Percentiles rank a stretch among this genome's conserved stretches.
These are phyloP conservation scores for Lentinula raphanica DNA, from an alignment of 768 basidiomycete genomes.

Conservation along the genomic window DNA sequence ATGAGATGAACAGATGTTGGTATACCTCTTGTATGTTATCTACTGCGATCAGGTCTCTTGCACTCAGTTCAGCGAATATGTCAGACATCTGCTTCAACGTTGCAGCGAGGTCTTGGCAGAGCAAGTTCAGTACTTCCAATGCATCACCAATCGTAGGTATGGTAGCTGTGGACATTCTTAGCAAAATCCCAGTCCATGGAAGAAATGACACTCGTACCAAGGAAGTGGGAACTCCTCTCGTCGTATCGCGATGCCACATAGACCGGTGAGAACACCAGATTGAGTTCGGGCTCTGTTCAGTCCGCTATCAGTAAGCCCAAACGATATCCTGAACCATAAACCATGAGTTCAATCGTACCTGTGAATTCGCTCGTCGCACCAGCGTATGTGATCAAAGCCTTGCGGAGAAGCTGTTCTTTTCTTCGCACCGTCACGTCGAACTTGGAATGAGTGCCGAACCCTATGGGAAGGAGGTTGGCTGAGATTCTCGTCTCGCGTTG, in stretches of 20 bases:
- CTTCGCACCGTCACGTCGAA: conserved; percentile 55
- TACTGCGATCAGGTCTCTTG: conserved; percentile 64
- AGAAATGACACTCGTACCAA: conserved; percentile 35
- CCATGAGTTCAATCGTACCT: conserved; percentile 28
- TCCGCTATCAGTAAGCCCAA: neutral
- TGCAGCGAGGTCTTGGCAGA: conserved; percentile 56
- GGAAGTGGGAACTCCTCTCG: conserved; percentile 52
- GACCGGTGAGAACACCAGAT: conserved; percentile 64
- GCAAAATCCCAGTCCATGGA: neutral
- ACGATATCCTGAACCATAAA: neutral
- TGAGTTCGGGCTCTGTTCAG: conserved; percentile 62
- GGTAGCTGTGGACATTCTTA: conserved; percentile 41
- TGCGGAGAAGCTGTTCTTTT: conserved; percentile 54
- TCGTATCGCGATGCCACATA: conserved; percentile 52
- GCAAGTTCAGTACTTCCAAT: conserved; percentile 57
- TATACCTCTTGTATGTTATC: conserved; percentile 69
- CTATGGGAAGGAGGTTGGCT: conserved; percentile 24
- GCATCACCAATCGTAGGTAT: conserved; percentile 74
- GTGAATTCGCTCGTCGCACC: conserved; percentile 71
- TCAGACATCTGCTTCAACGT: conserved; percentile 63
- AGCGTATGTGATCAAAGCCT: conserved; percentile 60
- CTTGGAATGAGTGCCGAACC: conserved; percentile 46
- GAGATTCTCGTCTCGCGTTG: neutral
- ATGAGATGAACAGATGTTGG: conserved; percentile 12
- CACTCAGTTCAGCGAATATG: conserved; percentile 63